Evolutionary conservation across 2,329 filamentous ascomycete species (phyloP).

Genomic region (Cladorrhinum sp.): DNA sequence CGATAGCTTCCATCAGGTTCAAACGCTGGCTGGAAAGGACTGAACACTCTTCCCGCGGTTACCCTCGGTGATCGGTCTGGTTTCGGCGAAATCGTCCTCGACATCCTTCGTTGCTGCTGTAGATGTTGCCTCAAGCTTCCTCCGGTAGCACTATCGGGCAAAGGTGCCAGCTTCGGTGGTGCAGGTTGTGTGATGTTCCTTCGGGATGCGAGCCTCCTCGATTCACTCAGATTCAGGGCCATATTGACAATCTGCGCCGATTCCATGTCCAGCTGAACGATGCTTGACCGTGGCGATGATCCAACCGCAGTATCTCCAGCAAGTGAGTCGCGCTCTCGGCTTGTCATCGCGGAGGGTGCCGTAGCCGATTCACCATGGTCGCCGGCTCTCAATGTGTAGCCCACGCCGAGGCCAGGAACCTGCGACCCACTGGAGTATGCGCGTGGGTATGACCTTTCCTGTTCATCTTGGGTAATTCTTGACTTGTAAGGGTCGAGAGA

Average conservation of each 20-base stretch:
- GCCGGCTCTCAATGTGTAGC: neutral
- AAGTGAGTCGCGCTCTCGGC: conserved; percentile 21
- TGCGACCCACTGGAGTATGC: conserved; percentile 7
- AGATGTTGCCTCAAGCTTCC: conserved; percentile 65
- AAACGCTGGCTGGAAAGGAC: conserved; percentile 47
- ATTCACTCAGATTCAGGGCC: conserved; percentile 84
- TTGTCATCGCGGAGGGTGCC: conserved; percentile 10
- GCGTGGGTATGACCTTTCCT: conserved; percentile 8
- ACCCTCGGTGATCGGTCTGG: conserved; percentile 45
- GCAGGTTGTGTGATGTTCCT: conserved; percentile 52
- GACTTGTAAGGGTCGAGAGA: conserved; percentile 16
- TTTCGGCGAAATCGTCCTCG: conserved; percentile 59
- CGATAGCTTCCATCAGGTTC: conserved; percentile 50
- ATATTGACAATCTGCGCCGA: conserved; percentile 89
- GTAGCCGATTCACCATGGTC: conserved; percentile 11
- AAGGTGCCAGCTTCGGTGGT: conserved; percentile 49
- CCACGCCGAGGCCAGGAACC: neutral
- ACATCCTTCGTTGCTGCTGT: conserved; percentile 66
- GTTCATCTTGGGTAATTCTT: conserved; percentile 8
- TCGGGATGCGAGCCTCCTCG: conserved; percentile 61
- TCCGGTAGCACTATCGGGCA: conserved; percentile 51
- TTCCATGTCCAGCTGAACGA: conserved; percentile 61
- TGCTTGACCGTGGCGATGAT: conserved; percentile 21
- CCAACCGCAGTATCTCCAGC: conserved; percentile 22
- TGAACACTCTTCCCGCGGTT: conserved; percentile 40